Evolutionary conservation across 345 rosid species (phyloP), one percentile per base, ranked within the genome.

Genomic region (Arabidopsis arenosa): DNA sequence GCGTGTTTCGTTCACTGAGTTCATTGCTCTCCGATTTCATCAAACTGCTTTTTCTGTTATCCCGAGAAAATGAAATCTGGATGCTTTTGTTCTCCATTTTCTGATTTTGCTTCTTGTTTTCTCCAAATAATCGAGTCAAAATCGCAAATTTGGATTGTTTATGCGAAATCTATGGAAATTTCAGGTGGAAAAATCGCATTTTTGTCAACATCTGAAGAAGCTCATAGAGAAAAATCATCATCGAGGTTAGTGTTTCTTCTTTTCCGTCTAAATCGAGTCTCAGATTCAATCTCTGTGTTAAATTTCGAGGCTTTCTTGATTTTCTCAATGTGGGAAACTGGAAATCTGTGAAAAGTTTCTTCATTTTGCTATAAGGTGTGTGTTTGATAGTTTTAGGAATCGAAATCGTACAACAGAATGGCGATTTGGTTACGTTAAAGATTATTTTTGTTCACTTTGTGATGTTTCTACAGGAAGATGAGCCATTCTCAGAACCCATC

Each of bases 381-480:
- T 8, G 62, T n/a, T 56, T 56, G 21, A 28, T 28, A 28, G 30
- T 28, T 28, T 28, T 28, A 28, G 21, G 5, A 5, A 28, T 23
- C 6, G 10, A 28, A 6, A 32, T 26, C 64, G 28, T 9, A 41
- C 9, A 35, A 10, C 43, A 62, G 40, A 11, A n/a, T 73, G 2
- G n/a, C 14, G 56, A 45, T 48, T 48, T 66, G 21, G 62, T 62
- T 51, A 2, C 48, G n/a, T 23, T 8, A 48, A 11, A 6, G 39
- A 6, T n/a, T 40, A 21, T 5, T 33, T 60, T 30, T 44, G 11
- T 70, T 8, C 21, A 18, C 0, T 18, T 18, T 13, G 44, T 28
- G 5, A 5, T 61, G 70, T 52, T 41, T 55, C 14, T 36, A n/a
- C 52, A 74, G 78, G 66, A 47, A 37, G 5, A 59, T 67, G 68